phyloP scores from a whole-genome alignment of 2,329 filamentous ascomycete species.

The Teratosphaeriaceae sp. region DNA sequence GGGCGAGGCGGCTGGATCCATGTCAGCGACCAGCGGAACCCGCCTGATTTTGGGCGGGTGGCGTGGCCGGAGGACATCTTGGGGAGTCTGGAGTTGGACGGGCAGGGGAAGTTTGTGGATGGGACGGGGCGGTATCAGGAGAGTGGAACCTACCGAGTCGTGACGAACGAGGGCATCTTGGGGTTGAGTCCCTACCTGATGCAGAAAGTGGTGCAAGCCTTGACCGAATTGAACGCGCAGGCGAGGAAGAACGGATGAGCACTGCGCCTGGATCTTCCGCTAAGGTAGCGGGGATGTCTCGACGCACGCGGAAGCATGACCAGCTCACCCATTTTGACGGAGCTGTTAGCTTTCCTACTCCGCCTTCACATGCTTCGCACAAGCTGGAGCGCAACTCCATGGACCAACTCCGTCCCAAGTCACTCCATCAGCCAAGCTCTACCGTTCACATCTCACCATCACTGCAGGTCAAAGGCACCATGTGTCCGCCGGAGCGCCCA shows the following conservation, averaged over 20 bases:
- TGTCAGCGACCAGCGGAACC: conserved; percentile 53
- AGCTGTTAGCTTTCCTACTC: too few relatives aligned
- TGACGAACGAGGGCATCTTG: conserved; percentile 53
- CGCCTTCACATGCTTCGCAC: too few relatives aligned
- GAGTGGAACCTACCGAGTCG: conserved; percentile 55
- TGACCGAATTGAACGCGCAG: conserved; percentile 28
- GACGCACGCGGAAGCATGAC: too few relatives aligned
- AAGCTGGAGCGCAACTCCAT: too few relatives aligned
- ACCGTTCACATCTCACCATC: neutral
- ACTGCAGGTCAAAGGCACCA: too few relatives aligned
- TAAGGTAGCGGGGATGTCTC: too few relatives aligned
- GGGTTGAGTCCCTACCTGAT: conserved; percentile 28
- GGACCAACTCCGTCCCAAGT: too few relatives aligned
- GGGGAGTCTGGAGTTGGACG: conserved; percentile 57
- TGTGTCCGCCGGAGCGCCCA: conserved; percentile 4
- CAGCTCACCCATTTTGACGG: too few relatives aligned
- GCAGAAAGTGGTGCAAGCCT: conserved; percentile 26
- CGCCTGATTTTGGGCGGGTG: conserved; percentile 58
- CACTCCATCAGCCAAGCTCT: too few relatives aligned
- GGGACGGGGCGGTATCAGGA: conserved; percentile 52
- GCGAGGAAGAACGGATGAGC: conserved; percentile 18
- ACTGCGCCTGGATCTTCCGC: too few relatives aligned
- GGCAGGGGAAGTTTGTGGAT: conserved; percentile 50
- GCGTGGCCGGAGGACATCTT: conserved; percentile 62
- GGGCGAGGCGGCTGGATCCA: conserved; percentile 57